A percentile compares a stretch with the other conserved stretches of the same genome.
phyloP scores from a whole-genome alignment of 371 early-diverging fungal genomes.

The Mortierella sp. region DNA sequence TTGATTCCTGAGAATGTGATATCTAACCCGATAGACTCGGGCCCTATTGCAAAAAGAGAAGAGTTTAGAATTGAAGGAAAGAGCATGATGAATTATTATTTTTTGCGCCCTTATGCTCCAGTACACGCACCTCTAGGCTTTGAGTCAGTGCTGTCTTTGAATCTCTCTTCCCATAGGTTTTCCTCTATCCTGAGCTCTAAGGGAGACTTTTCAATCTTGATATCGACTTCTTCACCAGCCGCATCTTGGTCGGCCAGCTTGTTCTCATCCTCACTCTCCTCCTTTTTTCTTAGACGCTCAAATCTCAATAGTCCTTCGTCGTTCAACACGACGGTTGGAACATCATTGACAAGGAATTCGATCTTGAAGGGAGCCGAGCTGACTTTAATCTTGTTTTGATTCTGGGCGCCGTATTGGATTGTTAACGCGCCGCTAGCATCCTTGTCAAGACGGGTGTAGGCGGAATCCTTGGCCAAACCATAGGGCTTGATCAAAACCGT shows the following conservation, averaged over 20 bases:
- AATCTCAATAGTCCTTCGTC: slow-evolving; percentile 86
- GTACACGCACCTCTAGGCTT: slow-evolving; percentile 85
- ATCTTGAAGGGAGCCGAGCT: slow-evolving; percentile 73
- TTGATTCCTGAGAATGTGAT: slow-evolving; percentile 87
- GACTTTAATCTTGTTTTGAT: slow-evolving; percentile 64
- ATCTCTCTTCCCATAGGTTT: slow-evolving; percentile 90
- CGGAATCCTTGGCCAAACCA: slow-evolving; percentile 32
- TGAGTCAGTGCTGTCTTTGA: slow-evolving; percentile 87
- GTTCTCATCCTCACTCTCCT: slow-evolving; percentile 56
- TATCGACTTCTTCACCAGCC: slow-evolving; percentile 16
- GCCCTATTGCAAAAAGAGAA: slow-evolving; percentile 64
- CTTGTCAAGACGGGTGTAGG: slow-evolving; percentile 44
- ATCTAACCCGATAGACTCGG: slow-evolving; percentile 93
- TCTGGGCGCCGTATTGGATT: slow-evolving; percentile 44
- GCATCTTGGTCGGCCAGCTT: slow-evolving; percentile 52
- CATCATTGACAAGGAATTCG: slow-evolving; percentile 73
- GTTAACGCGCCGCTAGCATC: slow-evolving; percentile 26
- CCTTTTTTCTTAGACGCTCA: slow-evolving; percentile 79
- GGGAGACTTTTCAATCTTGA: slow-evolving; percentile 59
- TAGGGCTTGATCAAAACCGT: slow-evolving; percentile 68
- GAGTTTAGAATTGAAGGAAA: background rate
- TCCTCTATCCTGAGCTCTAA: slow-evolving; percentile 62
- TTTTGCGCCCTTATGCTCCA: too few species aligned
- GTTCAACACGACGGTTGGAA: slow-evolving; percentile 81
- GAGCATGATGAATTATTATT: background rate